Percentiles rank a stretch among this genome's conserved stretches.
Conservation (phyloP, 352 stramenopile species). For the Globisporangium sylvaticum region DNA sequence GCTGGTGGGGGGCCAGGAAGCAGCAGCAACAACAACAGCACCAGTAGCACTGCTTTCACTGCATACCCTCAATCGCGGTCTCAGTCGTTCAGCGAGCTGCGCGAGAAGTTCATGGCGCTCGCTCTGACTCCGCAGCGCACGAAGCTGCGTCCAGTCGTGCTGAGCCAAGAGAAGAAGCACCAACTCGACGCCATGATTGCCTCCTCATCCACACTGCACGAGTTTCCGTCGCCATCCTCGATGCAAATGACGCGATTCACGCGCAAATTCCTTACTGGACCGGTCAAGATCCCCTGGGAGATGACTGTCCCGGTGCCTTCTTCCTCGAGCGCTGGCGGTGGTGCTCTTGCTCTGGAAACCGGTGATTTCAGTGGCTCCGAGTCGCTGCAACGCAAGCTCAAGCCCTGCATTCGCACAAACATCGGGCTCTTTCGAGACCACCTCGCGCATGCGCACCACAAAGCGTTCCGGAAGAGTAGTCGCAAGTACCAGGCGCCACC, state of each 20-base stretch:
- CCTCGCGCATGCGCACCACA: conserved; percentile 39
- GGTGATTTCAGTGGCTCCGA: conserved; percentile 11
- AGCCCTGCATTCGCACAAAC: conserved; percentile 52
- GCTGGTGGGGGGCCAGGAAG: background rate
- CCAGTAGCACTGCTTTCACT: background rate
- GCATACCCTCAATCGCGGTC: background rate
- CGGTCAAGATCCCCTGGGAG: conserved; percentile 66
- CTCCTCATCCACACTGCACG: conserved; percentile 5
- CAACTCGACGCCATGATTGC: conserved; percentile 10
- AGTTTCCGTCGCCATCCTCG: conserved; percentile 8
- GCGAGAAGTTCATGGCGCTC: conserved; percentile 19
- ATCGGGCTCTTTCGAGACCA: conserved; percentile 58
- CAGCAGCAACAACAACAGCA: background rate
- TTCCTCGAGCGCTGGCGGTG: background rate
- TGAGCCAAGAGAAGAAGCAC: conserved; percentile 9
- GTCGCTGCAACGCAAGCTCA: conserved; percentile 53
- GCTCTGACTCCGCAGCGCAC: conserved; percentile 19
- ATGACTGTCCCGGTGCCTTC: conserved; percentile 45
- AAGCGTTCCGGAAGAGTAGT: conserved; percentile 14
- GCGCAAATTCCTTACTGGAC: conserved; percentile 35
- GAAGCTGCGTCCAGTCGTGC: conserved; percentile 13
- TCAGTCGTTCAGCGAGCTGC: conserved; percentile 23
- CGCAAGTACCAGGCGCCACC: conserved; percentile 13
- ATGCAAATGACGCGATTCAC: conserved; percentile 34
- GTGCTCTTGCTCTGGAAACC: conserved; percentile 5